Conservation (phyloP, 768 basidiomycete genomes). For the Suillus weaverae region DNA sequence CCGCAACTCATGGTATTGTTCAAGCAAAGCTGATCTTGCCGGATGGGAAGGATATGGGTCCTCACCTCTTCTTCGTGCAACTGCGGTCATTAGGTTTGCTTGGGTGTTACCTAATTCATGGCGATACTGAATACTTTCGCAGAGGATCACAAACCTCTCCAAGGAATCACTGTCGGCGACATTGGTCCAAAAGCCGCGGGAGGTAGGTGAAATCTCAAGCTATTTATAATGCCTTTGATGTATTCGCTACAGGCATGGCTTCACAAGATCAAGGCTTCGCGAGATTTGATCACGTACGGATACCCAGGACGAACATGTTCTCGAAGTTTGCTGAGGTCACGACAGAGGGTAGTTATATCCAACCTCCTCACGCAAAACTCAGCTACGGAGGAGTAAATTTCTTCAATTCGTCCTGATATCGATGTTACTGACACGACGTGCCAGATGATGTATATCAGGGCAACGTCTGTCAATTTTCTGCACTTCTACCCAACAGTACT, state of each 20-base stretch:
- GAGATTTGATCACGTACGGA: constrained; percentile 61
- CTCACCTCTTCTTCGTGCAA: constrained; percentile 76
- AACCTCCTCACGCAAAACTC: constrained; percentile 71
- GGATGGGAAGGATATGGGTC: constrained; percentile 58
- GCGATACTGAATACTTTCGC: constrained; percentile 6
- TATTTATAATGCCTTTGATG: not conserved
- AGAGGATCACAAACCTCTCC: constrained; percentile 62
- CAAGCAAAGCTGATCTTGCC: constrained; percentile 75
- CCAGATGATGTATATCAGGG: constrained; percentile 75
- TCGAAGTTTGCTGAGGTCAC: constrained; percentile 73
- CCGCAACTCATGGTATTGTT: constrained; percentile 72
- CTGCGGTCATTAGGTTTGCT: constrained; percentile 58
- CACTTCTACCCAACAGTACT: not conserved
- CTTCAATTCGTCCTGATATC: not conserved
- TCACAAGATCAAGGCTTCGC: constrained; percentile 70
- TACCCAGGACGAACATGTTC: constrained; percentile 72
- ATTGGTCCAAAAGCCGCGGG: constrained; percentile 46
- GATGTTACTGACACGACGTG: not conserved
- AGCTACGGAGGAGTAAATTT: constrained; percentile 70
- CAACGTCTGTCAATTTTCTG: constrained; percentile 40
- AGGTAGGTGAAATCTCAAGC: constrained; percentile 27
- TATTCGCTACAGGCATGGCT: constrained; percentile 42
- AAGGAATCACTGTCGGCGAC: constrained; percentile 67
- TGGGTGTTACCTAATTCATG: not conserved
- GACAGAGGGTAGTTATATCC: constrained; percentile 59